Evolutionary conservation across 148 eudicot genomes (phyloP), one percentile per base, ranked within the genome.

Genomic region (Beta vulgaris): DNA sequence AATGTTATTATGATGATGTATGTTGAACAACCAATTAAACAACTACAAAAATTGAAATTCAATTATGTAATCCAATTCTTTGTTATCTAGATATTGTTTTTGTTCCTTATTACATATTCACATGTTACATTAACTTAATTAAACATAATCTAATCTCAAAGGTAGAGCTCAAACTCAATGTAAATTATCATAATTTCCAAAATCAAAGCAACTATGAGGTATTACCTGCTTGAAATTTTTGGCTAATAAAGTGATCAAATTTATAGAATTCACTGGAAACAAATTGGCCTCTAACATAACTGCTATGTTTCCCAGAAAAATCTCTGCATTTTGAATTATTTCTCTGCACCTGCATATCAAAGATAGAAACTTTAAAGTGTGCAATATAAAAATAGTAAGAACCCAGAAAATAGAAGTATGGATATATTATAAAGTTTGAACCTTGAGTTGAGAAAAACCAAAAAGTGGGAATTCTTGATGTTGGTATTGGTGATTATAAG

Each of bases 241-340:
- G 25, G 40, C 7, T 58, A 28, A 29, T 73, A 77, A 11, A 69
- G 14, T 76, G 49, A 78, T 65, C 74, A 46, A 39, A 79, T 43
- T 80, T 68, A 63, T 79, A 70, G 29, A 89, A 81, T 37, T 72
- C 79, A 42, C 80, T 81, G 64, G 42, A 67, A 9, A 58, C 70
- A 77, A 85, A 85, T 78, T 85, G 87, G 29, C 91, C 91, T 71
- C 85, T 81, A 43, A 82, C 48, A 79, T 83, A 91, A 35, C 84
- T 72, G 68, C 80, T 82, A 34, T 80, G 77, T 72, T 82, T 90
- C 8, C 83, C 78, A 69, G 88, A 76, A n/a, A 83, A 58, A 54
- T 58, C 18, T 51, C 68, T 78, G 70, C 63, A 61, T 32, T 82
- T 82, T 72, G 81, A 67, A 79, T 68, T 64, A 7, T 42, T 63